These are phyloP conservation scores for Gentiana straminea DNA, from an alignment of 257 asterid genomes.

Conservation along the genomic window DNA sequence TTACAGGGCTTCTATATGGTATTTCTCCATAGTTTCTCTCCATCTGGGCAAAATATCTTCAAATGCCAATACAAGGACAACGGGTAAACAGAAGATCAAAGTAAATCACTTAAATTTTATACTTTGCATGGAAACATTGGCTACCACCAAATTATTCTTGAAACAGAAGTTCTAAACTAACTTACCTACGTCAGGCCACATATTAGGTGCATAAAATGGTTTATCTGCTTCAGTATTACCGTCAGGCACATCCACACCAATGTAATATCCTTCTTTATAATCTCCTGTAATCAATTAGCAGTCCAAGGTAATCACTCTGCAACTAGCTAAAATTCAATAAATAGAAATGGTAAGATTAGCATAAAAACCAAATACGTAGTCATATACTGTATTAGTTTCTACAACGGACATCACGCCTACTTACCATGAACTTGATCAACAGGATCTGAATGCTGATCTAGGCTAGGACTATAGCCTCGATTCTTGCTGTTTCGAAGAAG, in stretches of 20 bases:
- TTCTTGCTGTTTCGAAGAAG: constrained; percentile 50
- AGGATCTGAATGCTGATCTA: constrained; percentile 70
- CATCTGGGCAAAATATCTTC: constrained; percentile 69
- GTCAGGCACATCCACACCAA: constrained; percentile 67
- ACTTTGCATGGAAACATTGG: not conserved
- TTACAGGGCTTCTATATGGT: constrained; percentile 69
- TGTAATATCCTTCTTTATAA: constrained; percentile 88
- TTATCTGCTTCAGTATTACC: constrained; percentile 53
- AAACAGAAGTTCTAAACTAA: constrained; percentile 2
- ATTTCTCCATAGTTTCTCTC: constrained; percentile 86
- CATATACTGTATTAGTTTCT: not conserved
- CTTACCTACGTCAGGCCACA: constrained; percentile 72
- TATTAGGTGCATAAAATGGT: constrained; percentile 66
- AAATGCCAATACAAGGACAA: not conserved
- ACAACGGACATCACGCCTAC: constrained; percentile 4
- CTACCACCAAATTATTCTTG: constrained; percentile 4
- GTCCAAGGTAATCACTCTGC: not conserved
- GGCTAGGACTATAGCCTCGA: constrained; percentile 87
- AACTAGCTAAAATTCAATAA: no score
- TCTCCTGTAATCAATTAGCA: constrained; percentile 48
- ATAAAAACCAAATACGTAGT: not conserved
- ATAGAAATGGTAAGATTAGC: not conserved
- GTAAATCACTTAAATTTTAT: not conserved
- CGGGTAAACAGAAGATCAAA: not conserved
- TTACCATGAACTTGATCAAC: constrained; percentile 65